Conservation (phyloP, 208 protist genomes). For the Crithidia acanthocephali region DNA sequence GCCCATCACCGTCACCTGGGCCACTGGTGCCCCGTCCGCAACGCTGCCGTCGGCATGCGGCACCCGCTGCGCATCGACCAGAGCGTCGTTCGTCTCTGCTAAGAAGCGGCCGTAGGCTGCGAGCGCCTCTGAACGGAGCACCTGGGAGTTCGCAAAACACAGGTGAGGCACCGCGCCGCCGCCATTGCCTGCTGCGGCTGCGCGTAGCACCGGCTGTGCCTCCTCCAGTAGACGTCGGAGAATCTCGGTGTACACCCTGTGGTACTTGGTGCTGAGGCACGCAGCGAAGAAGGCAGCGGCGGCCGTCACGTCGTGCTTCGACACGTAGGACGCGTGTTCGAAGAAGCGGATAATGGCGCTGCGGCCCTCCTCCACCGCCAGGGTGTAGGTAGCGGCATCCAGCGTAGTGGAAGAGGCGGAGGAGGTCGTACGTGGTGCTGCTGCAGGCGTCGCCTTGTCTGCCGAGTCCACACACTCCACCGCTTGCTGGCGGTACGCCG, state of each 20-base stretch:
- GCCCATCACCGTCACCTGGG: constrained; percentile 60
- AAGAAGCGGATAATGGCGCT: constrained; percentile 54
- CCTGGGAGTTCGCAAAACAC: constrained; percentile 33
- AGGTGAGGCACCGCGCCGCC: constrained; percentile 8
- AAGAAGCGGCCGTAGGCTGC: constrained; percentile 42
- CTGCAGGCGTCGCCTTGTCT: neutral
- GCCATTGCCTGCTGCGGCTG: neutral
- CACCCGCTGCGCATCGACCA: constrained; percentile 52
- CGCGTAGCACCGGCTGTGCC: neutral
- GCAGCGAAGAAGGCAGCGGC: constrained; percentile 34
- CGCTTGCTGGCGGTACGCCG: constrained; percentile 40
- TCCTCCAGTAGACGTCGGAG: constrained; percentile 34
- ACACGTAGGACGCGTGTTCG: constrained; percentile 46
- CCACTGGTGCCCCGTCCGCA: constrained; percentile 13
- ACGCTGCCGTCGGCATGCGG: constrained; percentile 29
- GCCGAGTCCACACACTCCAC: neutral
- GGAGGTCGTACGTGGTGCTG: neutral
- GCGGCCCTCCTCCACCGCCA: constrained; percentile 37
- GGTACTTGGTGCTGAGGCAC: constrained; percentile 70
- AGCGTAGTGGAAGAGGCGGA: constrained; percentile 32
- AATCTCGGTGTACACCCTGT: constrained; percentile 38
- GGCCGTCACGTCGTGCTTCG: constrained; percentile 20
- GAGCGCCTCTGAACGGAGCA: constrained; percentile 23
- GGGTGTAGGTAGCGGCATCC: constrained; percentile 2
- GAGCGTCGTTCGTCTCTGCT: constrained; percentile 46